Base-by-base conservation (phyloP, 2,329 filamentous ascomycete genomes). In the Diaporthe citrichinensis region DNA sequence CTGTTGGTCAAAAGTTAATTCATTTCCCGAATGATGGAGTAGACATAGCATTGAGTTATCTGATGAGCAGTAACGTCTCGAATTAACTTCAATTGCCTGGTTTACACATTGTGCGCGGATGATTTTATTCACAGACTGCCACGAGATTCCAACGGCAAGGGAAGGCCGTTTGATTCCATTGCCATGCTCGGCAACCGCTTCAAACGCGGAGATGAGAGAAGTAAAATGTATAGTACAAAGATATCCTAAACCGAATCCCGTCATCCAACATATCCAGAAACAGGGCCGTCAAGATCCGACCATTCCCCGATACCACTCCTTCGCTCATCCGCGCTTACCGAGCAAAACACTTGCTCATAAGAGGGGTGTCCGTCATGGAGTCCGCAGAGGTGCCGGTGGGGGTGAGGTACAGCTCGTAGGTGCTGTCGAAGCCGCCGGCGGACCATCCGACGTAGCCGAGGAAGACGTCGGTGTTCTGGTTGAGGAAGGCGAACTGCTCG, bases 341-440 rank as follows among this genome's bases (percentile, higher is more conserved):
- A 15, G 72, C 72, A 31, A 72, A 72, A 77, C 86, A 88, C 77
- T 86, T 77, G 59, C 82, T 82, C 84, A 87, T 84, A 41, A 88
- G 78, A n/a, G 83, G 76, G 76, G 84, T 86, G 78, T 88, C 85
- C 46, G 82, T 79, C 67, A 76, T 74, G 17, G 81, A 77, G 25
- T 76, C 77, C 46, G 81, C 81, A 28, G 80, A 80, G 36, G 82
- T 80, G 71, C 78, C 79, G 6, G 76, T 78, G 2, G 81, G 81
- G 28, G 80, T 80, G 77, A 81, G 78, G 59, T 78, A 78, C 34
- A 83, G 79, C 53, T 80, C 76, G 61, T 83, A 83, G 10, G 76
- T 76, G 10, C 77, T 59, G 62, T 74, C 77, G 75, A 83, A 82
- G 10, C 73, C 73, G 12, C 81, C 81, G 9, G 81, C 81, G 0